Evolutionary conservation across 2,329 filamentous ascomycete genomes (phyloP).

Genomic region (Talaromyces albobiverticillius): DNA sequence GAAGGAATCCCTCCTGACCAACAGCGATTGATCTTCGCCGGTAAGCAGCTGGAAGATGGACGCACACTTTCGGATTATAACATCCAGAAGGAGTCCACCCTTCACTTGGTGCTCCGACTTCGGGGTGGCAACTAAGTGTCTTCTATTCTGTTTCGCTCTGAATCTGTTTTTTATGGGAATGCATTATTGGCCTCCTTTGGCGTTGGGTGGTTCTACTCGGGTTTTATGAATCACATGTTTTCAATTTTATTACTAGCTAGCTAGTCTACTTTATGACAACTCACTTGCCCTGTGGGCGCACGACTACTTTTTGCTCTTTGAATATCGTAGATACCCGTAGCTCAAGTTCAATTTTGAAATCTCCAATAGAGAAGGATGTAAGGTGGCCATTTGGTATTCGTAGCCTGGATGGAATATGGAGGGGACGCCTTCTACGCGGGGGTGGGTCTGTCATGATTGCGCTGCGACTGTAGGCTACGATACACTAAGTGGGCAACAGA

Average conservation of each 20-base stretch:
- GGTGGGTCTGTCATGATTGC: neutral
- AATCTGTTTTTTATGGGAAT: constrained; percentile 18
- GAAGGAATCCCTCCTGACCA: constrained; percentile 72
- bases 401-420: too few species aligned
- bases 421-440: neutral
- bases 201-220: constrained; percentile 30
- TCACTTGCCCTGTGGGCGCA: constrained; percentile 24
- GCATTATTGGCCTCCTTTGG: constrained; percentile 33
- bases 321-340: neutral
- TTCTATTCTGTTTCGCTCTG: constrained; percentile 10
- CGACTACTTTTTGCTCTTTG: constrained; percentile 11
- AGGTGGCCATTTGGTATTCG: too few species aligned
- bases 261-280: constrained; percentile 21
- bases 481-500: too few species aligned
- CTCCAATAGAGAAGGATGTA: too few species aligned
- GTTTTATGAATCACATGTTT: constrained; percentile 12
- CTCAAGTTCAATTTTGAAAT: too few species aligned
- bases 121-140: constrained; percentile 48
- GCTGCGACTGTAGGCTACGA: too few species aligned
- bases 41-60: constrained; percentile 60
- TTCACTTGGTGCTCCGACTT: constrained; percentile 62
- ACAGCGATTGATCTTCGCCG: constrained; percentile 68
- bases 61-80: constrained; percentile 54
- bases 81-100: constrained; percentile 60
- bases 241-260: neutral